Evolutionary conservation across 2,329 filamentous ascomycete genomes (phyloP).

Genomic region (Diaporthe batatas): DNA sequence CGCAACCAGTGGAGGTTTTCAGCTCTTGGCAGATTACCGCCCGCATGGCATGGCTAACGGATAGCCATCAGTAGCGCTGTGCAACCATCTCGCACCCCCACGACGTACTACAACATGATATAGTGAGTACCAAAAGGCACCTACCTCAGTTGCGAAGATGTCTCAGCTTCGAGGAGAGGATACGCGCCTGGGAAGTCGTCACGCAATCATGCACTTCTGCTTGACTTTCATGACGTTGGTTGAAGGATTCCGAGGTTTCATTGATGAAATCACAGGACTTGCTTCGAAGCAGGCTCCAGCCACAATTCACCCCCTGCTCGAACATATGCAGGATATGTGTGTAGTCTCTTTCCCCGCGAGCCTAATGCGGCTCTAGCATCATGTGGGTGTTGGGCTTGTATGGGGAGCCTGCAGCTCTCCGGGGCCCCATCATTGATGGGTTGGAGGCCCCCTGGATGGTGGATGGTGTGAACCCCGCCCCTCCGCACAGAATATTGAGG

Average conservation of each 20-base stretch:
- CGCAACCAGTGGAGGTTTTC: background rate
- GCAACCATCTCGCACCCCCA: background rate
- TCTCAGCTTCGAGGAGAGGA: background rate
- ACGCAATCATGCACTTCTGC: background rate
- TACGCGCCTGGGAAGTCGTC: background rate
- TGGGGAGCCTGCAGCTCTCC: slow-evolving; percentile 9
- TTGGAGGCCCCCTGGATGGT: background rate
- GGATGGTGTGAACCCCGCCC: slow-evolving; percentile 20
- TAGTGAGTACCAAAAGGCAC: no score
- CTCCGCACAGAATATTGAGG: slow-evolving; percentile 1
- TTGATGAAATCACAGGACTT: background rate
- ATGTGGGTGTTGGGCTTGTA: background rate
- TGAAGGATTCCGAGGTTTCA: slow-evolving; percentile 18
- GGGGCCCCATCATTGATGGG: slow-evolving; percentile 3
- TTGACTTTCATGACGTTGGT: background rate
- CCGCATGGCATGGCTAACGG: background rate
- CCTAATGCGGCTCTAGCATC: slow-evolving; percentile 18
- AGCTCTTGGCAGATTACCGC: slow-evolving; percentile 2
- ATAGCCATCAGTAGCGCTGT: background rate
- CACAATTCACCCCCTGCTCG: background rate
- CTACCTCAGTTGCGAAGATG: background rate
- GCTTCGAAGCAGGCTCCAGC: slow-evolving; percentile 4
- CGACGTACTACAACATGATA: background rate
- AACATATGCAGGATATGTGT: background rate
- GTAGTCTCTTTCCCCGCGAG: slow-evolving; percentile 15